Percentiles rank a stretch among this genome's conserved stretches.
These are phyloP conservation scores for Lasiodiplodia citricola DNA, from an alignment of 2,329 filamentous ascomycete genomes.

Conservation along the genomic window DNA sequence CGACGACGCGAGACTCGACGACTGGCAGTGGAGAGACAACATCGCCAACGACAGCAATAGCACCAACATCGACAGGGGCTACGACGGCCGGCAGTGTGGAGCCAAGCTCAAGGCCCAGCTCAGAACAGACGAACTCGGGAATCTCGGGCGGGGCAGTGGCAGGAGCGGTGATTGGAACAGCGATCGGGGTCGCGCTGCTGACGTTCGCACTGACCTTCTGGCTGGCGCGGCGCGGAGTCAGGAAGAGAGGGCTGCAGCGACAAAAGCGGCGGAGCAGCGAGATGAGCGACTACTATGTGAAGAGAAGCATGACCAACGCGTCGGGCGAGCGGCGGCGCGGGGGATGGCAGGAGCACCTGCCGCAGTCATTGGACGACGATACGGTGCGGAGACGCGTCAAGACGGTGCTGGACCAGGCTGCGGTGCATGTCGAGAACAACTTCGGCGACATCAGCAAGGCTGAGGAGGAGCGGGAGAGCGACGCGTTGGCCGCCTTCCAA, in stretches of 20 bases:
- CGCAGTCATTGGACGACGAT: slow-evolving; percentile 7
- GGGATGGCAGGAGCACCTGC: slow-evolving; percentile 5
- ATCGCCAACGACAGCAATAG: background rate
- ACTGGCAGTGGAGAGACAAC: background rate
- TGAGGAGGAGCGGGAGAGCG: background rate
- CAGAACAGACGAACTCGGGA: background rate
- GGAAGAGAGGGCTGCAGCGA: slow-evolving; percentile 6
- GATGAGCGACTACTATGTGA: background rate
- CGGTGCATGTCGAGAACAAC: slow-evolving; percentile 10
- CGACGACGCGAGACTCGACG: background rate
- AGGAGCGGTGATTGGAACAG: slow-evolving; percentile 32
- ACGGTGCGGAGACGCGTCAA: slow-evolving; percentile 4
- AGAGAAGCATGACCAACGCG: background rate
- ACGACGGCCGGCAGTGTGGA: background rate
- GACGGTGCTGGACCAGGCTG: slow-evolving; percentile 11
- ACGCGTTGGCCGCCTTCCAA: background rate
- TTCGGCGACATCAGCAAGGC: background rate
- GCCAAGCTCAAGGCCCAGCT: background rate
- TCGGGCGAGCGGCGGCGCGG: background rate
- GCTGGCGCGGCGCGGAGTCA: background rate
- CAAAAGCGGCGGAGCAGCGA: background rate
- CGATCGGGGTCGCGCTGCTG: slow-evolving; percentile 37
- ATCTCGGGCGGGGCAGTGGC: slow-evolving; percentile 1
- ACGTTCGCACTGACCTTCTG: slow-evolving; percentile 35
- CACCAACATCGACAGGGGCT: background rate